Evolutionary conservation across 2,329 filamentous ascomycete species (phyloP), one percentile per base, ranked within the genome.

Genomic region (Diaporthe longicolla): DNA sequence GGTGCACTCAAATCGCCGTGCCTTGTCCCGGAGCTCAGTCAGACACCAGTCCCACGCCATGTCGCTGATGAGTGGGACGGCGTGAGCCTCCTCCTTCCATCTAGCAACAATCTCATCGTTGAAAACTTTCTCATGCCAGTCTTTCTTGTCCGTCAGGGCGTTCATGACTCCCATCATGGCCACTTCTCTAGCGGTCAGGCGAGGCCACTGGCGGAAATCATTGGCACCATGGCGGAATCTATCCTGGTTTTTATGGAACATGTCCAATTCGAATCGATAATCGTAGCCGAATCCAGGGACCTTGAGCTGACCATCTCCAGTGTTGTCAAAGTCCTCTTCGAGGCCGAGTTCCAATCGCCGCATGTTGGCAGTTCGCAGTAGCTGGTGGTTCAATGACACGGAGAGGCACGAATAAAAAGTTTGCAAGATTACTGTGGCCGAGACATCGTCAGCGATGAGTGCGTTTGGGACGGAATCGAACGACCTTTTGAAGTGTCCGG

Each of bases 41-140:
- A 72, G 21, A 11, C 57, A 72, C 70, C 70, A 66, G n/a, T 50
- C 45, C 45, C 57, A 50, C 3, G 40, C 70, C 52, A 4, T 40
- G 10, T 24, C 72, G 66, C 54, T 61, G 54, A 29, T 66, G 29
- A 66, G 61, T 4, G 15, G 61, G 45, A 66, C 11, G 17, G 29
- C 72, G 11, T 78, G 74, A 29, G 79, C 77, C 71, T 82, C 80
- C n/a, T 59, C 70, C 11, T 77, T 76, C 81, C 80, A 82, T 15
- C 76, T 78, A n/a, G 74, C 73, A 10, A 79, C 75, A 24, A 81
- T 80, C 4, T 72, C 58, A 4, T 80, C 75, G 57, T 81, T 77
- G 29, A 79, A 79, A 17, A 82, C 78, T 58, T 82, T 81, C n/a
- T 66, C 55, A 11, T 81, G 74, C 80, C 80, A 82, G 40, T 77